These are phyloP conservation scores for Sphagnurus paluster DNA, from an alignment of 1,284 basidiomycete species.

Conservation along the genomic window DNA sequence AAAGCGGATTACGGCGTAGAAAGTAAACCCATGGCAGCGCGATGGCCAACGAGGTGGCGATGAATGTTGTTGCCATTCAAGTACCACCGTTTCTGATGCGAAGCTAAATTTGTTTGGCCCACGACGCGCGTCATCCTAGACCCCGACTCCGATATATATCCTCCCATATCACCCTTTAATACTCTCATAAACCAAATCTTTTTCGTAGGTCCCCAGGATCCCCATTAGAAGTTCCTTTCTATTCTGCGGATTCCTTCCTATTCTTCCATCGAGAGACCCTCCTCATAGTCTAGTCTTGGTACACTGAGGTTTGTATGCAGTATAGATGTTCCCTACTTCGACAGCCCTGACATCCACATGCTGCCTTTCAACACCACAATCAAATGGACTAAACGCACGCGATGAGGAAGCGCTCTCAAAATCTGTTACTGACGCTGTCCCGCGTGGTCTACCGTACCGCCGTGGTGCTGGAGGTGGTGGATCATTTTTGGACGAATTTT, in stretches of 20 bases:
- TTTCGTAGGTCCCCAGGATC: not conserved
- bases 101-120: too few relatives aligned
- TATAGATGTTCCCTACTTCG: not conserved
- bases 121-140: too few relatives aligned
- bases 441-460: slow-evolving; percentile 5
- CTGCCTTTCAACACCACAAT: slow-evolving; percentile 10
- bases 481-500: slow-evolving; percentile 10
- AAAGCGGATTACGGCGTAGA: slow-evolving; percentile 25
- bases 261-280: not conserved
- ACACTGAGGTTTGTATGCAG: not conserved
- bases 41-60: slow-evolving; percentile 29
- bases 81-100: too few relatives aligned
- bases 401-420: slow-evolving; percentile 11
- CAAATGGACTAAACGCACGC: not conserved
- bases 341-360: not conserved
- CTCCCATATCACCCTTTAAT: too few relatives aligned
- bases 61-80: slow-evolving; percentile 15
- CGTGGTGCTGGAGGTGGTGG: not conserved
- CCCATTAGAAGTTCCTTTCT: not conserved
- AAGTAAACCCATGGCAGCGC: slow-evolving; percentile 36
- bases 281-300: not conserved
- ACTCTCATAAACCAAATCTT: too few relatives aligned
- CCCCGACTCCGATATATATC: too few relatives aligned
- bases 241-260: too few relatives aligned
- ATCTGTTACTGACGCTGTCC: slow-evolving; percentile 6